Evolutionary conservation across 257 asterid genomes (phyloP).

Genomic region (Schizonepeta tenuifolia): DNA sequence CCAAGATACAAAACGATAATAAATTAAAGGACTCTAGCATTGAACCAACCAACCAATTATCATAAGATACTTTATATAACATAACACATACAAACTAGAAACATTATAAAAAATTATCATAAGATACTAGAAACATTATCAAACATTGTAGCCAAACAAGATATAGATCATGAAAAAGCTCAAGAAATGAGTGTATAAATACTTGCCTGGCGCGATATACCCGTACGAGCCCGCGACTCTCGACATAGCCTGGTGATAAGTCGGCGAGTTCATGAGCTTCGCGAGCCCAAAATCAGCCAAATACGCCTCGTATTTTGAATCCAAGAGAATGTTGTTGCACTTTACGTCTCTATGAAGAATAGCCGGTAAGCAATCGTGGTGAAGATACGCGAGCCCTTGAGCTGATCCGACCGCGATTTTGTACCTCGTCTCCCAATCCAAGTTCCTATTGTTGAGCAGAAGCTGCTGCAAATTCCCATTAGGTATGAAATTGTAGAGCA

Average conservation of each 20-base stretch:
- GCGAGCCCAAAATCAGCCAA: constrained; percentile 99
- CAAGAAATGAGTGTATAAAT: not conserved
- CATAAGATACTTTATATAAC: no score
- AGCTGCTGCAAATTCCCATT: constrained; percentile 91
- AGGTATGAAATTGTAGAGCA: constrained; percentile 80
- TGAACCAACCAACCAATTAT: no score
- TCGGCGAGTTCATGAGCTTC: constrained; percentile 83
- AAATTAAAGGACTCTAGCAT: no score
- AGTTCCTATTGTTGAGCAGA: constrained; percentile 62
- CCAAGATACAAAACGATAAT: no score
- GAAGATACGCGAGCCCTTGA: constrained; percentile 93
- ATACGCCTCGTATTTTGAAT: constrained; percentile 80
- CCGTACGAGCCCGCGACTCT: constrained; percentile 94
- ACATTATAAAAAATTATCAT: no score
- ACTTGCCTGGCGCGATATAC: constrained; percentile 95
- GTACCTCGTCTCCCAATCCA: constrained; percentile 95
- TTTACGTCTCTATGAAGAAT: constrained; percentile 93
- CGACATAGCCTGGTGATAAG: constrained; percentile 86
- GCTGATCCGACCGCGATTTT: constrained; percentile 91
- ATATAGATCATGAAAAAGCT: not conserved
- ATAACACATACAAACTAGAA: no score
- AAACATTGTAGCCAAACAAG: not conserved
- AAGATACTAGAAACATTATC: not conserved
- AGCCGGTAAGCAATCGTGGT: constrained; percentile 86
- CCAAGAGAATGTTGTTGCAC: constrained; percentile 90